These are phyloP conservation scores for Ceratocystis diversiconidia DNA, from an alignment of 2,329 filamentous ascomycete species.

Conservation along the genomic window DNA sequence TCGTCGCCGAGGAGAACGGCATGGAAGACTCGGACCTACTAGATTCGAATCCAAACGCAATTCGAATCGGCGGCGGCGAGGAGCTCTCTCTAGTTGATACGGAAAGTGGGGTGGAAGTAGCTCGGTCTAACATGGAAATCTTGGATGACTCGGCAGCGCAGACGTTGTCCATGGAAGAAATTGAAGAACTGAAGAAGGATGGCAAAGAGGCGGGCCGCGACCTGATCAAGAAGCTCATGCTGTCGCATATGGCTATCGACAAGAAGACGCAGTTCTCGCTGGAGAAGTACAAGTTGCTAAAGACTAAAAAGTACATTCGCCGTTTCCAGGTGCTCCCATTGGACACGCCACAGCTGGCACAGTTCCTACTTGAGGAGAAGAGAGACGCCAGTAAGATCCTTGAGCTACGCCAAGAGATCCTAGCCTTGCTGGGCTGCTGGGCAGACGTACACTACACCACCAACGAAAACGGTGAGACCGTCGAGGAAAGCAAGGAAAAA, in stretches of 20 bases:
- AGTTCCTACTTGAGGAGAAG: slow-evolving; percentile 66
- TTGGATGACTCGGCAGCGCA: slow-evolving; percentile 55
- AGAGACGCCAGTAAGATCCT: slow-evolving; percentile 61
- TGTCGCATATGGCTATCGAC: slow-evolving; percentile 76
- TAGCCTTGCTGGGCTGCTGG: slow-evolving; percentile 75
- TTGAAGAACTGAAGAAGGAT: slow-evolving; percentile 59
- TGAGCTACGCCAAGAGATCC: slow-evolving; percentile 72
- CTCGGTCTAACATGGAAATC: slow-evolving; percentile 43
- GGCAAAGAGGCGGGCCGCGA: slow-evolving; percentile 71
- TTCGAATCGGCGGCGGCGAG: slow-evolving; percentile 27
- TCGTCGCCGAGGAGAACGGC: slow-evolving; percentile 37
- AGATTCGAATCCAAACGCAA: slow-evolving; percentile 31
- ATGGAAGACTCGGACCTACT: slow-evolving; percentile 32
- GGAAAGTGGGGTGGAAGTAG: slow-evolving; percentile 32
- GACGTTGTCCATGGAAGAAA: slow-evolving; percentile 60
- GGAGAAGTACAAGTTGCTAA: slow-evolving; percentile 89
- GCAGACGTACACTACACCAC: slow-evolving; percentile 70
- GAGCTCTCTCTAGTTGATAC: slow-evolving; percentile 31
- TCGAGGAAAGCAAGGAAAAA: slow-evolving; percentile 18
- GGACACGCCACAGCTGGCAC: slow-evolving; percentile 60
- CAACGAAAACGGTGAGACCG: slow-evolving; percentile 23
- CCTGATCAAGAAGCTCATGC: slow-evolving; percentile 80
- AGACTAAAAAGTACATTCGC: slow-evolving; percentile 84
- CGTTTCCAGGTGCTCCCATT: slow-evolving; percentile 75
- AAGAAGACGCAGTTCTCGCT: slow-evolving; percentile 90